These are phyloP conservation scores for Coelastrella sp. DNA, from an alignment of 139 green algal species.

Conservation along the genomic window DNA sequence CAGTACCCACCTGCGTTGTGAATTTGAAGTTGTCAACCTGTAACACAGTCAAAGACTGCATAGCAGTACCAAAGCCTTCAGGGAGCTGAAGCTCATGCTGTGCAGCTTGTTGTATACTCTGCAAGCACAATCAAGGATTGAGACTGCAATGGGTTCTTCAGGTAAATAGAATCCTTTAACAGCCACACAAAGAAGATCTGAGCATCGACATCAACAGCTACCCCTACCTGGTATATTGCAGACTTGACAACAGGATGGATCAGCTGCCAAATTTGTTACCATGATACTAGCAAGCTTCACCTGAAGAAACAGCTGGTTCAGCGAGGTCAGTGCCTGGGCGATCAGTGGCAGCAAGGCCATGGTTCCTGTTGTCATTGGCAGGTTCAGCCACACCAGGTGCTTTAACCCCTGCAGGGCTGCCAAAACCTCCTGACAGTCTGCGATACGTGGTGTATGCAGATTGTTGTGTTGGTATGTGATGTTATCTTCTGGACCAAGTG, in stretches of 20 bases:
- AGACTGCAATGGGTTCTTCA: too few relatives aligned
- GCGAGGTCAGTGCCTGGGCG: background rate
- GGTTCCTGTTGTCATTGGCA: background rate
- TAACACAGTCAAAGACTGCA: background rate
- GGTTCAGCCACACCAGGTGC: constrained; percentile 37
- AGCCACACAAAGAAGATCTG: too few relatives aligned
- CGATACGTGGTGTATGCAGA: background rate
- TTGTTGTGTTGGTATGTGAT: too few relatives aligned
- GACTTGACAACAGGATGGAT: background rate
- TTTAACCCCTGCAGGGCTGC: background rate
- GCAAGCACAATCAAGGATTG: constrained; percentile 23
- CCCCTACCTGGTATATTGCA: background rate
- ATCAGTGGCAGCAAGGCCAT: constrained; percentile 33
- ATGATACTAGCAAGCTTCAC: background rate
- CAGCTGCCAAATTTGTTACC: background rate
- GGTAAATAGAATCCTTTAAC: too few relatives aligned
- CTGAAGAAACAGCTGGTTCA: constrained; percentile 42
- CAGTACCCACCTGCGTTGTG: background rate
- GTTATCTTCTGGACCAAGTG: background rate
- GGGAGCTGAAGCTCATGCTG: constrained; percentile 5
- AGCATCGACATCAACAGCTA: background rate
- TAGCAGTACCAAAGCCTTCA: background rate
- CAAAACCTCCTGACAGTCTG: background rate
- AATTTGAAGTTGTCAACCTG: constrained; percentile 37
- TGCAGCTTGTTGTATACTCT: constrained; percentile 29